A percentile compares a stretch with the other conserved stretches of the same genome.
Evolutionary conservation across 345 rosid species (phyloP).

Genomic region (Moricandia moricandioides): DNA sequence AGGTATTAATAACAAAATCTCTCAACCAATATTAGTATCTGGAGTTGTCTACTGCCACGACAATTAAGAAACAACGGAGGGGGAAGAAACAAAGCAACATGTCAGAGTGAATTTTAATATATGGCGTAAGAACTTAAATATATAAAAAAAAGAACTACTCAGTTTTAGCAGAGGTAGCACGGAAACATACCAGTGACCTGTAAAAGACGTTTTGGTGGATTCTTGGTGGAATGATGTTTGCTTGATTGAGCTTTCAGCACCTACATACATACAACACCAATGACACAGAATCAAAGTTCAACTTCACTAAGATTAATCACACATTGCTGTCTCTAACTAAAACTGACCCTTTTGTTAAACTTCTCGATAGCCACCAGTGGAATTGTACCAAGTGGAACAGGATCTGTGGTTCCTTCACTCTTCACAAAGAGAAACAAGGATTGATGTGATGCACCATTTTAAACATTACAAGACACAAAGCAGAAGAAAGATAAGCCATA

Average conservation of each 20-base stretch:
- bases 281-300: neutral
- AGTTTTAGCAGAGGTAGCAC: neutral
- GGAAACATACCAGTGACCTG: constrained; percentile 77
- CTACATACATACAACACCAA: neutral
- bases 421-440: constrained; percentile 36
- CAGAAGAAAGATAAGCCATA: constrained; percentile 39
- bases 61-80: neutral
- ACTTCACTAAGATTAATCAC: neutral
- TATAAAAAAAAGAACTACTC: neutral
- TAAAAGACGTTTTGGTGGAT: constrained; percentile 67
- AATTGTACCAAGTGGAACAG: constrained; percentile 74
- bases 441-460: constrained; percentile 12
- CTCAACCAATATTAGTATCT: neutral
- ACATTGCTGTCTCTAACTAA: neutral
- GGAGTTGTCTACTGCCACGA: constrained; percentile 6
- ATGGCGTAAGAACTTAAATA: neutral
- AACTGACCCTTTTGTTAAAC: constrained; percentile 53
- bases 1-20: neutral
- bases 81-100: neutral
- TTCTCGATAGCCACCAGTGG: constrained; percentile 87
- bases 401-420: constrained; percentile 78
- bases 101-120: neutral
- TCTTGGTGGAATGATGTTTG: constrained; percentile 58
- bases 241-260: constrained; percentile 29
- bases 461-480: constrained; percentile 4